A percentile compares a stretch with the other conserved stretches of the same genome.
These are phyloP conservation scores for Serendipita sp. DNA, from an alignment of 768 basidiomycete genomes.

Conservation along the genomic window DNA sequence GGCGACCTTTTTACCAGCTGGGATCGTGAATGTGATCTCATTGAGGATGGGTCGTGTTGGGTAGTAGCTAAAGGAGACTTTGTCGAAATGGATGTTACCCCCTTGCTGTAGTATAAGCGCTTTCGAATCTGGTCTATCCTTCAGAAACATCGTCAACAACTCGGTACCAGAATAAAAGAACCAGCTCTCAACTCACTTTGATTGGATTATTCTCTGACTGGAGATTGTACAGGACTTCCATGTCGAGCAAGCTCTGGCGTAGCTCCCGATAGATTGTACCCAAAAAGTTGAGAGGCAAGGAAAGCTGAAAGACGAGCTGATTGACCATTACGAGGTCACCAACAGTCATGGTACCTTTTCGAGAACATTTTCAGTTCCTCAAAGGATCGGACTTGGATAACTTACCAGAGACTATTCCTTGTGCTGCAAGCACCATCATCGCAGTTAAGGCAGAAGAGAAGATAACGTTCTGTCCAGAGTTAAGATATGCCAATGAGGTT, in stretches of 20 bases:
- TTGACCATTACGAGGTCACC: conserved; percentile 99
- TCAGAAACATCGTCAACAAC: background rate
- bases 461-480: conserved; percentile 93
- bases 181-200: conserved; percentile 25
- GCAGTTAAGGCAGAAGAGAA: conserved; percentile 85
- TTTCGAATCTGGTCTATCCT: conserved; percentile 56
- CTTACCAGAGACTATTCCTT: conserved; percentile 72
- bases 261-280: conserved; percentile 96
- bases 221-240: conserved; percentile 89
- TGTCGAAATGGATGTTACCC: conserved; percentile 82
- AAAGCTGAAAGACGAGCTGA: conserved; percentile 93
- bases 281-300: conserved; percentile 89
- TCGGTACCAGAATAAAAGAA: background rate
- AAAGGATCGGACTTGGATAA: conserved; percentile 18
- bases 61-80: conserved; percentile 84
- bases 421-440: conserved; percentile 93
- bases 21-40: conserved; percentile 73
- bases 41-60: conserved; percentile 85
- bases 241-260: conserved; percentile 88
- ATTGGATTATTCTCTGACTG: conserved; percentile 63
- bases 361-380: conserved; percentile 7
- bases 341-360: conserved; percentile 84
- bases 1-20: conserved; percentile 91
- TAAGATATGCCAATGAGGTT: conserved; percentile 81
- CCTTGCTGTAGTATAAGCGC: conserved; percentile 49